Base-by-base conservation (phyloP, 2,329 filamentous ascomycete species). In the Colletotrichum sidae region DNA sequence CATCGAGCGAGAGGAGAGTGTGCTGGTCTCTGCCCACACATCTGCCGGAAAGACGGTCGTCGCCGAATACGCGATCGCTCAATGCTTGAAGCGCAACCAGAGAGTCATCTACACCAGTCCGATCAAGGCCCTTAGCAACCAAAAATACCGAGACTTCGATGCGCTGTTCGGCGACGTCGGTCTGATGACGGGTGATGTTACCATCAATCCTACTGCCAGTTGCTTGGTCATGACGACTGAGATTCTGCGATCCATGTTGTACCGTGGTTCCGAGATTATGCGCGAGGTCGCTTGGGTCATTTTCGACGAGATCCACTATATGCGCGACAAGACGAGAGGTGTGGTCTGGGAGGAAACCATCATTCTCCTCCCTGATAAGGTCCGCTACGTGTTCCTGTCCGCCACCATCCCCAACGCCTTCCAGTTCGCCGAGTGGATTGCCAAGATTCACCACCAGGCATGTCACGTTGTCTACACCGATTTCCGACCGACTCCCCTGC, bases 321-420 rank as follows among this genome's bases (percentile, higher is more conserved):
- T 99, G 89, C 90, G 96, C 74, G 96, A 99, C 79, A 96, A 96
- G 79, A 87, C 89, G 55, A 88, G 96, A 79, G 96, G 96, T 83
- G 96, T 99, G 1, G 96, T 99, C 2, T 99, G 96, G 96, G 96
- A 99, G 78, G 96, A 99, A 82, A 98, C 96, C 44, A 98, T 99
- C 75, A 99, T 99, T 73, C 86, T 99, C 70, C 85, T 99, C 37
- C 96, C 96, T 4, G 96, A 99, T 83, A 98, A 99, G 85, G 96
- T 99, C 70, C 92, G 94, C 81, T 99, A 98, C 75, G 96, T 99
- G 60, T 99, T 99, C 79, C 83, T 99, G 67, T 99, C 96, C 38
- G 96, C 96, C 68, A 99, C 96, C 2, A 99, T 99, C 68, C 96
- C 96, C 59, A 99, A 99, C 75, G 94, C 96, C 56, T 97, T 98